Conservation (phyloP, 495 filamentous ascomycete genomes). For the Aspergillus incahuasiensis region DNA sequence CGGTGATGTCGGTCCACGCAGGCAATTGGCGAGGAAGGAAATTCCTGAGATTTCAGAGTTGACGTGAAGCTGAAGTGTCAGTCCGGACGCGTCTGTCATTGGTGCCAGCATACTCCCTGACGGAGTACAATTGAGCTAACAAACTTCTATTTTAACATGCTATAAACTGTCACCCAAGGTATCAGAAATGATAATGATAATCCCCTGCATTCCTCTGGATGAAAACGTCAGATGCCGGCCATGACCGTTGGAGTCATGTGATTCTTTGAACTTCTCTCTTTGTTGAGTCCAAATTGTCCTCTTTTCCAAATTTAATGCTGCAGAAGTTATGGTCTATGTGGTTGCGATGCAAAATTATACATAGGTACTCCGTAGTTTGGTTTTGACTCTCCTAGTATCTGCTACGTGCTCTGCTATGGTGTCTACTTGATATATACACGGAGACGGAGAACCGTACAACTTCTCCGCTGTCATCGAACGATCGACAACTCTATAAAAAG, state of each 20-base stretch:
- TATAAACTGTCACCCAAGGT: background rate
- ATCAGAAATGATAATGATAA: background rate
- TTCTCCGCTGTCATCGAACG: background rate
- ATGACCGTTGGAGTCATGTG: background rate
- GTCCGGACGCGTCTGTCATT: background rate
- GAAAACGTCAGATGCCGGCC: background rate
- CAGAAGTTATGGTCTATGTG: too few relatives aligned
- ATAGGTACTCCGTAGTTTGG: too few relatives aligned
- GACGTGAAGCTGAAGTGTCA: slow-evolving; percentile 4
- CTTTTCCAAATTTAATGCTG: too few relatives aligned
- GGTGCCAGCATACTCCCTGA: background rate
- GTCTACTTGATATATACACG: too few relatives aligned
- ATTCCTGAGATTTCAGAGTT: background rate
- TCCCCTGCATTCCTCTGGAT: background rate
- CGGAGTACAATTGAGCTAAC: background rate
- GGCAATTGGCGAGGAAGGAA: background rate
- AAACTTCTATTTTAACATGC: background rate
- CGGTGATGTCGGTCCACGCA: background rate
- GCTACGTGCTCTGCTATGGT: background rate
- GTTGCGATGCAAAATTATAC: too few relatives aligned
- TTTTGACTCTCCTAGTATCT: too few relatives aligned
- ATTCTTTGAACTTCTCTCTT: background rate
- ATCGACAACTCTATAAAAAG: background rate
- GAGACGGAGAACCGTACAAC: too few relatives aligned
- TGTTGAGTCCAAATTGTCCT: too few relatives aligned